Evolutionary conservation across 768 basidiomycete species (phyloP), one percentile per base, ranked within the genome.

Genomic region (Lactarius hatsudake): DNA sequence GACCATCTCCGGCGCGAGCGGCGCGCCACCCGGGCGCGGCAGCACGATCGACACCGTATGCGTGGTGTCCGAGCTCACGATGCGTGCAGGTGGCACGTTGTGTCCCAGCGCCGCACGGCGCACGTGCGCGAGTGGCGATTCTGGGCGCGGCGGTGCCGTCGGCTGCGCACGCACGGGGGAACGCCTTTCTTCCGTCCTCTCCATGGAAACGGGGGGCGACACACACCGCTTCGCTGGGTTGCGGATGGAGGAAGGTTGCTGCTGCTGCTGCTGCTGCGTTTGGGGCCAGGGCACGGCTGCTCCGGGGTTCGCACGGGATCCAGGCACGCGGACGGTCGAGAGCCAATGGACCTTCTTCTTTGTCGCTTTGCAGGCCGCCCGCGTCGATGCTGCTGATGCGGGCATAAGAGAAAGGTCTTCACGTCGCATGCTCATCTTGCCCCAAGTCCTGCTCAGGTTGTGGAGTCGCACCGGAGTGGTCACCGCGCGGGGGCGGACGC

Each of bases 1-100:
- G 32, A 68, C 28, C 67, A 68, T 68, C 36, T 68, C 67, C 4
- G 64, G 66, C 10, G 67, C 43, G 2, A 68, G 48, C 17, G 38
- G 55, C 10, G 36, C 36, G 36, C 67, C 67, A 3, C 65, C 67
- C 26, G 67, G 67, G 18, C 64, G 63, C 54, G 67, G 67, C 18
- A 68, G 38, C 17, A 28, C 45, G 45, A 68, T 66, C 6, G 66
- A 63, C 32, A 63, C 32, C 53, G n/a, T 43, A 20, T 67, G 62
- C 0, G 2, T 12, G 13, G 23, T 48, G 15, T 62, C 51, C 13
- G 32, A 40, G 6, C 51, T 64, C 58, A 58, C 62, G 40, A 67
- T 5, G 12, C 26, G 51, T 1, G 53, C 34, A 0, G 58, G 58
- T 0, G 66, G 66, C 2, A 36, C 51, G 40, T 67, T 54, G 3